Evolutionary conservation across 345 rosid species (phyloP).

Genomic region (Capsella bursapastoris): DNA sequence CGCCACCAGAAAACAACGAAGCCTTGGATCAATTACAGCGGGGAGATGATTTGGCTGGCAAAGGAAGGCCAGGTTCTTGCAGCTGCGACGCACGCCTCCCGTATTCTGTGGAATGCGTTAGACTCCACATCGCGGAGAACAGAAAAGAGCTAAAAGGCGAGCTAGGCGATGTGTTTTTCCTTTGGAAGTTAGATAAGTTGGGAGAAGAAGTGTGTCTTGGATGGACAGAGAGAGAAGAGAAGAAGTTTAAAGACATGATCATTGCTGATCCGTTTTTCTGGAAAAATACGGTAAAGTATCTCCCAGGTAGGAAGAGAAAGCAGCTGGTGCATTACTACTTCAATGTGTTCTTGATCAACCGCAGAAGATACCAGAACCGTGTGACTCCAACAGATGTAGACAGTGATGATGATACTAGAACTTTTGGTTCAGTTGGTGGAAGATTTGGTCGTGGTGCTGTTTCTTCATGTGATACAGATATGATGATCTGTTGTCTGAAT

Average conservation of each 20-base stretch:
- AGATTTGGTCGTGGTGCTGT: constrained; percentile 57
- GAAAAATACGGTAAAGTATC: constrained; percentile 47
- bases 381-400: constrained; percentile 54
- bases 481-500: constrained; percentile 56
- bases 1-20: constrained; percentile 49
- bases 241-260: constrained; percentile 55
- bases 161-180: constrained; percentile 57
- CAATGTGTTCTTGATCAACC: constrained; percentile 63
- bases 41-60: constrained; percentile 52
- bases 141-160: constrained; percentile 67
- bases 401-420: constrained; percentile 58
- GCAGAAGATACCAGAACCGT: constrained; percentile 75
- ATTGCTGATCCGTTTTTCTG: constrained; percentile 48
- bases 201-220: constrained; percentile 74
- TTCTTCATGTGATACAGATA: constrained; percentile 42
- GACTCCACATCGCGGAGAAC: constrained; percentile 75
- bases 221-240: constrained; percentile 66
- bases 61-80: constrained; percentile 65
- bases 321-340: constrained; percentile 72
- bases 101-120: constrained; percentile 60
- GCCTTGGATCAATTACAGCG: constrained; percentile 1
- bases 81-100: constrained; percentile 48
- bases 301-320: constrained; percentile 52
- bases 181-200: constrained; percentile 72
- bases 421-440: constrained; percentile 52